Percentiles rank a stretch among this genome's conserved stretches.
These are phyloP conservation scores for Albifimbria verrucaria DNA, from an alignment of 2,329 filamentous ascomycete species.

Conservation along the genomic window DNA sequence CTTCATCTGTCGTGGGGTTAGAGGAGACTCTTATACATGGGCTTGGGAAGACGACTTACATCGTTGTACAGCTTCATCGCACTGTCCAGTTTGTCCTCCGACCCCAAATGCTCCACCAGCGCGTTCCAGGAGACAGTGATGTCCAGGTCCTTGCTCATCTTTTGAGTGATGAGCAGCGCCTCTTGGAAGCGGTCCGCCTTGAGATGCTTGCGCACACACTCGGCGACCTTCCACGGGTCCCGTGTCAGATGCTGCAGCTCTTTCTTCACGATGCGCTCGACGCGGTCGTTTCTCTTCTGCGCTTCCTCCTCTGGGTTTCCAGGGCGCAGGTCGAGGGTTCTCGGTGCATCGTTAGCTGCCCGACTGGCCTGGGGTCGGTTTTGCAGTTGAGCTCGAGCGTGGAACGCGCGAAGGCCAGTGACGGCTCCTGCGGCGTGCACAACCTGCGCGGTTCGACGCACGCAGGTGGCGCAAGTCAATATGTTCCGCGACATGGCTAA, in stretches of 20 bases:
- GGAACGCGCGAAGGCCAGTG: not conserved
- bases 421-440: conserved; percentile 5
- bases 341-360: conserved; percentile 17
- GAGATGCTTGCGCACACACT: conserved; percentile 62
- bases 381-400: not conserved
- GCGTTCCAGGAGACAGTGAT: conserved; percentile 85
- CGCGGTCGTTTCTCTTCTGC: conserved; percentile 11
- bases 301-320: conserved; percentile 10
- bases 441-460: conserved; percentile 21
- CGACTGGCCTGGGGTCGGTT: not conserved
- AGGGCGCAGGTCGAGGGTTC: conserved; percentile 15
- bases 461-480: conserved; percentile 21
- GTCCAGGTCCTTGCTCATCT: conserved; percentile 61
- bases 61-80: conserved; percentile 89
- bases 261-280: conserved; percentile 41
- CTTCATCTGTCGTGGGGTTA: conserved; percentile 69
- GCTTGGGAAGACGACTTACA: conserved; percentile 40
- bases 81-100: conserved; percentile 53
- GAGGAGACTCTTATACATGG: not conserved
- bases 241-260: conserved; percentile 57
- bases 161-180: conserved; percentile 64
- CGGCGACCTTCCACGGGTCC: conserved; percentile 71
- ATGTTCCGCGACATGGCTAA: conserved; percentile 22
- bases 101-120: conserved; percentile 69
- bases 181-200: conserved; percentile 58